Base-by-base conservation (phyloP, 306 rosid species). In the Cajanus cajan region DNA sequence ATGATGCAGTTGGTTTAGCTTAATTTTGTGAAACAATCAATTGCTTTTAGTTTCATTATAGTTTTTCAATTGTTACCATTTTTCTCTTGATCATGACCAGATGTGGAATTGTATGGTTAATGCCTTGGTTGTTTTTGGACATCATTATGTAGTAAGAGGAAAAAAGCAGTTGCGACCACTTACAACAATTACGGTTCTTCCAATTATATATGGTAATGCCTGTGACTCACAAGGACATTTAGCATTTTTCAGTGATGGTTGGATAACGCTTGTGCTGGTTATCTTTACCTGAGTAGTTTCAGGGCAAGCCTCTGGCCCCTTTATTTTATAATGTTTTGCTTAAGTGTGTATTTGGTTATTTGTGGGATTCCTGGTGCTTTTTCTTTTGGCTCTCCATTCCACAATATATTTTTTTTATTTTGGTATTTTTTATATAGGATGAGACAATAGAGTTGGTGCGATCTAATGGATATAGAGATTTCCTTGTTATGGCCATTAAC, bases 291-390 rank as follows among this genome's bases (percentile, higher is more conserved):
- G 64, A 81, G 73, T 81, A 76, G n/a, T n/a, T n/a, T 72, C 44
- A 68, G 78, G 59, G 57, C 58, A 68, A 78, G 70, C 70, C 55
- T 57, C 76, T 50, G 77, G 83, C 77, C 45, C 37, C 51, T 80
- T 82, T 78, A 39, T 5, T 62, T 64, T 71, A 22, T 50, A 5
- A 28, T 70, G 55, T 70, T 83, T 4, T 50, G 3, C 28, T 58
- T 5, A 9, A 16, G 51, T 75, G 68, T 47, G 33, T 68, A 78
- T 68, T 54, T 8, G 12, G 41, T 52, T 66, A 28, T 14, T 40
- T 58, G n/a, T 78, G 39, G 4, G 18, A 43, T 28, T 64, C 8
- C 28, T 41, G 18, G 61, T 54, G 7, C 50, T 59, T 80, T 80
- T 67, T 63, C 28, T 11, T 51, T 57, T 73, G 44, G 36, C 3